Evolutionary conservation across 2,329 filamentous ascomycete genomes (phyloP), one percentile per base, ranked within the genome.

Genomic region (Cladosporium sp.): DNA sequence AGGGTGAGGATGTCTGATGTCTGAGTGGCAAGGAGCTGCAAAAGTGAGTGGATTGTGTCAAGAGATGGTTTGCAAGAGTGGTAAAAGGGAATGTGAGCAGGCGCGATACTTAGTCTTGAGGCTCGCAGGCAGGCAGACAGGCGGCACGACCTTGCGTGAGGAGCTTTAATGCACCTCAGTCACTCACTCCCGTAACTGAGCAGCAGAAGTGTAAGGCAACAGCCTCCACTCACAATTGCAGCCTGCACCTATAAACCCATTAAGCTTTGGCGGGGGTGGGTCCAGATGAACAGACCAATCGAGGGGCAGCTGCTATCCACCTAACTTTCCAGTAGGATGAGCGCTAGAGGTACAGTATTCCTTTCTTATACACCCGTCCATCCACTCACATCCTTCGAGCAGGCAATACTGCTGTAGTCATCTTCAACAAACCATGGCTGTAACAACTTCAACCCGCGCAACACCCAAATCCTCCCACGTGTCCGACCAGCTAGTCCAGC

Each of bases 401-500:
- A 52, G 37, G 37, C 18, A 8, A 6, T 10, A 2, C 18, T 10
- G 5, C 2, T 44, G 3, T 21, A 44, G 18, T 16, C 37, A n/a
- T n/a, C 18, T 10, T 44, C n/a, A 28, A 21, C 16, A 11, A 29
- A 21, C 14, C 23, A 67, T 63, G 65, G 53, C 65, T 11, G 57
- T 63, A 1, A 50, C 62, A 1, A 55, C 62, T 28, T 28, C 63
- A 37, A 1, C 49, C 16, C 37, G 40, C 21, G 46, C 59, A 26
- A 68, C 69, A 69, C 67, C 78, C 74, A 74, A 67, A 72, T 88
- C 87, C 5, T 77, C 82, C 64, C 87, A 93, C 76, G 84, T 91
- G 44, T 80, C 89, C 67, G 92, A 96, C 74, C 85, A 88, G 14
- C 86, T 88, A 64, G 84, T 96, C 3, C 86, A 87, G 65, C 88